Conservation (phyloP, 2,329 filamentous ascomycete genomes). For the Hymenoscyphus fraxineus region DNA sequence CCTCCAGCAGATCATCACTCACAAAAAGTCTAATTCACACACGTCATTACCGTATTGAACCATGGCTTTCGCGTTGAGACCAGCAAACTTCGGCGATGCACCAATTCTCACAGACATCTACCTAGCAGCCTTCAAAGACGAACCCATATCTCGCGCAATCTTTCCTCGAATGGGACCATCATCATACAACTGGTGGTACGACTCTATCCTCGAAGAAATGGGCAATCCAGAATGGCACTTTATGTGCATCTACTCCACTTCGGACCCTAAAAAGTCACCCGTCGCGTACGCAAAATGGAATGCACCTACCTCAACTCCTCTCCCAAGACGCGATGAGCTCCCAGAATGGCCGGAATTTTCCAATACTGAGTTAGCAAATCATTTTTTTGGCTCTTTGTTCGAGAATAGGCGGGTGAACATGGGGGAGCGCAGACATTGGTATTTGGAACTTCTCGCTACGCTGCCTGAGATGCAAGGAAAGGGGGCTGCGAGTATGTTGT, state of each 20-base stretch:
- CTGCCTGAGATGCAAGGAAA: constrained; percentile 42
- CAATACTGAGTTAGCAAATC: constrained; percentile 36
- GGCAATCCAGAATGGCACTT: constrained; percentile 36
- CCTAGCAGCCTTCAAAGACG: constrained; percentile 42
- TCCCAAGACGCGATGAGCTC: constrained; percentile 28
- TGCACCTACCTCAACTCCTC: constrained; percentile 24
- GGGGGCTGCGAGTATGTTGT: constrained; percentile 42
- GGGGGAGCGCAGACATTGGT: constrained; percentile 44
- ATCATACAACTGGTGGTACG: constrained; percentile 37
- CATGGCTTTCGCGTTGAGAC: constrained; percentile 36
- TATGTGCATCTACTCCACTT: constrained; percentile 8
- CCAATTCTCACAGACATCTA: constrained; percentile 42
- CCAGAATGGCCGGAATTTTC: constrained; percentile 41
- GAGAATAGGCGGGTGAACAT: constrained; percentile 39
- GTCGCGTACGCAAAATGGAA: constrained; percentile 50
- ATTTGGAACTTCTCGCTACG: constrained; percentile 47
- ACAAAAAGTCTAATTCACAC: not conserved
- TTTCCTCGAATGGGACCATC: constrained; percentile 35
- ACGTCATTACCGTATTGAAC: not conserved
- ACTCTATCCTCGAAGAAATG: constrained; percentile 39
- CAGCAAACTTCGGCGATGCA: constrained; percentile 41
- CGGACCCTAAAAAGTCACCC: constrained; percentile 31
- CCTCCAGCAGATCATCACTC: not conserved
- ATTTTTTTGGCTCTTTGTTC: constrained; percentile 41
- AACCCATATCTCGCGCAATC: constrained; percentile 37